These are phyloP conservation scores for Henningerozyma blattae DNA, from an alignment of 805 yeast species.

Conservation along the genomic window DNA sequence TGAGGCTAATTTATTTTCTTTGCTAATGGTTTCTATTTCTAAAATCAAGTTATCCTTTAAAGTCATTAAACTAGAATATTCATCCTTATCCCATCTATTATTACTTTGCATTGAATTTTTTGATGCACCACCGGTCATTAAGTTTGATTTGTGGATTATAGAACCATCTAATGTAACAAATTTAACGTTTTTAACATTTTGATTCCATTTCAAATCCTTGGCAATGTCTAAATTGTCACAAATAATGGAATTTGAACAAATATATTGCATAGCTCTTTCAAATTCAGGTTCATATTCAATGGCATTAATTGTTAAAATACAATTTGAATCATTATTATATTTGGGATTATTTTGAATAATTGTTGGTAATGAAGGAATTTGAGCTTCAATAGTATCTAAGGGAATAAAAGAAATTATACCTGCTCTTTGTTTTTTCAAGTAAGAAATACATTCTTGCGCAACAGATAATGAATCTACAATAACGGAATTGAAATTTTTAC, in stretches of 20 bases:
- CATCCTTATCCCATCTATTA: constrained; percentile 64
- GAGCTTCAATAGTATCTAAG: constrained; percentile 60
- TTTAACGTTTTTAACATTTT: constrained; percentile 37
- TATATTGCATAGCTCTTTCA: constrained; percentile 70
- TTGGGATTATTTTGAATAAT: neutral
- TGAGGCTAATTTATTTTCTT: constrained; percentile 37
- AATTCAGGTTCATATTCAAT: constrained; percentile 54
- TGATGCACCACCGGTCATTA: constrained; percentile 83
- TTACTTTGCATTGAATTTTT: constrained; percentile 24
- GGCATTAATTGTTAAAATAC: constrained; percentile 49
- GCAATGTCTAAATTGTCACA: constrained; percentile 66
- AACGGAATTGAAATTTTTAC: constrained; percentile 68
- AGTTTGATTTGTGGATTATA: constrained; percentile 70
- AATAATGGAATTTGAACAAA: constrained; percentile 67
- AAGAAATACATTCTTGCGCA: constrained; percentile 67
- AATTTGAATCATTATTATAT: constrained; percentile 10
- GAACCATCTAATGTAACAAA: constrained; percentile 78
- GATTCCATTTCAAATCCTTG: constrained; percentile 57
- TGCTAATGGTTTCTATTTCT: constrained; percentile 31
- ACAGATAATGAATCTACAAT: constrained; percentile 62
- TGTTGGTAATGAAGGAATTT: constrained; percentile 37
- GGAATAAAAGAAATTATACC: constrained; percentile 88
- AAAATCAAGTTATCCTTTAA: constrained; percentile 37
- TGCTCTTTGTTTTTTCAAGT: constrained; percentile 70
- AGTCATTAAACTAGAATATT: constrained; percentile 40